These are phyloP conservation scores for Spirogloea muscicola DNA, from an alignment of 139 green algal genomes.

Conservation along the genomic window DNA sequence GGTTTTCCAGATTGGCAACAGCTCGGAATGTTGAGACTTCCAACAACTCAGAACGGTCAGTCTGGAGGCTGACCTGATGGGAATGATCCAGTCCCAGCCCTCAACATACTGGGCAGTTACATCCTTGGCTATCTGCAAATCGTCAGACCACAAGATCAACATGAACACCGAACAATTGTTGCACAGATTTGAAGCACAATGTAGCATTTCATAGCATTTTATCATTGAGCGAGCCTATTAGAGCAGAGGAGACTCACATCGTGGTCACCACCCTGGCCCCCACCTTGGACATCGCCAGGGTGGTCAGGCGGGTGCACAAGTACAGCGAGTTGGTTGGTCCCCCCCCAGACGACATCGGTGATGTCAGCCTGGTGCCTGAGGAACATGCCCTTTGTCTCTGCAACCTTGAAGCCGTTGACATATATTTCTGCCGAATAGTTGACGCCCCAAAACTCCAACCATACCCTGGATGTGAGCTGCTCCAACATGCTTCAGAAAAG, in stretches of 20 bases:
- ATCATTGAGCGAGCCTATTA: no score
- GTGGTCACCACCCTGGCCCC: conserved; percentile 50
- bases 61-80: conserved; percentile 26
- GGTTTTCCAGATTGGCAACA: no score
- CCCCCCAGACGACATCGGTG: conserved; percentile 14
- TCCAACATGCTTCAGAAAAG: no score
- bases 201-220: no score
- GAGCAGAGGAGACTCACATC: conserved; percentile 4
- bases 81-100: conserved; percentile 51
- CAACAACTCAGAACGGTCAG: no score
- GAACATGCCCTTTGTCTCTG: conserved; percentile 45
- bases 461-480: no score
- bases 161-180: no score
- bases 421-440: conserved; percentile 45
- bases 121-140: conserved; percentile 52
- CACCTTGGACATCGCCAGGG: conserved; percentile 39
- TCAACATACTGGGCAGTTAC: conserved; percentile 51
- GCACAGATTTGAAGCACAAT: no score
- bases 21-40: no score
- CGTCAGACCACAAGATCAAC: no score
- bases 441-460: conserved; percentile 44
- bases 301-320: conserved; percentile 49
- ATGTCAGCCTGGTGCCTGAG: conserved; percentile 42
- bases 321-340: conserved; percentile 35
- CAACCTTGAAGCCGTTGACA: conserved; percentile 24